phyloP scores from a whole-genome alignment of 345 rosid species.

The Rhizophora mangle region DNA sequence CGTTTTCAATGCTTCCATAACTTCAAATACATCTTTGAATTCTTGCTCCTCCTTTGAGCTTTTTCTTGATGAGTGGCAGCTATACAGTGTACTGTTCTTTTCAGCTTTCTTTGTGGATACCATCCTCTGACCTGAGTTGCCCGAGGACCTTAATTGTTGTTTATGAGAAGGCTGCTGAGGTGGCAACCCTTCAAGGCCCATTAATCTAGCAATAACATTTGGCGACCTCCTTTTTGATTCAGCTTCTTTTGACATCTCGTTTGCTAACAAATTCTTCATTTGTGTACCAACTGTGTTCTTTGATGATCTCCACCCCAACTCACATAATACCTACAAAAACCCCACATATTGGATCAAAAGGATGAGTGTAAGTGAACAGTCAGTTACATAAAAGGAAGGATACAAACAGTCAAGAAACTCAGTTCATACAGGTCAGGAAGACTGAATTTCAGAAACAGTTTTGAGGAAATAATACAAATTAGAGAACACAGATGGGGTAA shows the following conservation, averaged over 20 bases:
- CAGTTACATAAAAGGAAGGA: neutral
- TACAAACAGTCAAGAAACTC: slow-evolving; percentile 12
- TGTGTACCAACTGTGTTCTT: slow-evolving; percentile 46
- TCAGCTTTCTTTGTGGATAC: slow-evolving; percentile 29
- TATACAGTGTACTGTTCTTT: slow-evolving; percentile 39
- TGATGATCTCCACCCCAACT: slow-evolving; percentile 38
- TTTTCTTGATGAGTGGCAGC: slow-evolving; percentile 53
- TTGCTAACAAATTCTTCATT: slow-evolving; percentile 67
- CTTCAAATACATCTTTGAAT: slow-evolving; percentile 96
- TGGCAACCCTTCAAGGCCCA: slow-evolving; percentile 94
- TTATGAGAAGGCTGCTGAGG: slow-evolving; percentile 46
- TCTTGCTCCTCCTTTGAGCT: slow-evolving; percentile 74
- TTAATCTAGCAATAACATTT: slow-evolving; percentile 78
- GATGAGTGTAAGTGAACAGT: neutral
- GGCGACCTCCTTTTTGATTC: slow-evolving; percentile 72
- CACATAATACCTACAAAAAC: slow-evolving; percentile 45
- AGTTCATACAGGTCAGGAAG: neutral
- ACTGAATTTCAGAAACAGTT: neutral
- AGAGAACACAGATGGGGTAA: slow-evolving; percentile 18
- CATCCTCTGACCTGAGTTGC: slow-evolving; percentile 29
- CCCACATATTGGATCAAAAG: slow-evolving; percentile 19
- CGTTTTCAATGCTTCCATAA: slow-evolving; percentile 56
- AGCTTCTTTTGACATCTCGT: slow-evolving; percentile 76
- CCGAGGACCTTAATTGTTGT: slow-evolving; percentile 39
- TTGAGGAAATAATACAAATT: slow-evolving; percentile 1